A percentile compares a stretch with the other conserved stretches of the same genome.
These are phyloP conservation scores for Metschnikowia baotianmanensis DNA, from an alignment of 805 yeast species.

Conservation along the genomic window DNA sequence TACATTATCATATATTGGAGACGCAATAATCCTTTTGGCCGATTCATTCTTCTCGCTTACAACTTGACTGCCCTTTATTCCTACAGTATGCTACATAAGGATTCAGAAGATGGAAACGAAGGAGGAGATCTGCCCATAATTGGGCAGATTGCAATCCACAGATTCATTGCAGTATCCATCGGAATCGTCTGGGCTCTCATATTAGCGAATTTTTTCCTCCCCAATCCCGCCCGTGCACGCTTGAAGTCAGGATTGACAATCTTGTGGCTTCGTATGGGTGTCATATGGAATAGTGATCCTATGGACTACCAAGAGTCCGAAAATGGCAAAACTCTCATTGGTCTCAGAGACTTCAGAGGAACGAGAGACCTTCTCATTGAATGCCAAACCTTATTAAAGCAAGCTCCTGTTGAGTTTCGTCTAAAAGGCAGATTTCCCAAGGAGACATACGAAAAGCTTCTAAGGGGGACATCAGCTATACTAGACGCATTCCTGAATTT, in stretches of 20 bases:
- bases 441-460: slow-evolving; percentile 46
- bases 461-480: slow-evolving; percentile 58
- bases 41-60: slow-evolving; percentile 71
- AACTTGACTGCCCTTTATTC: slow-evolving; percentile 77
- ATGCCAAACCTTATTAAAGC: slow-evolving; percentile 56
- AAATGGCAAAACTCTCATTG: slow-evolving; percentile 28
- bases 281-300: slow-evolving; percentile 78
- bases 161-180: slow-evolving; percentile 66
- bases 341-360: slow-evolving; percentile 45
- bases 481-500: slow-evolving; percentile 75
- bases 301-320: slow-evolving; percentile 39
- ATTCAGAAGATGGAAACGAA: slow-evolving; percentile 58
- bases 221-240: slow-evolving; percentile 72
- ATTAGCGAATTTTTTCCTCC: slow-evolving; percentile 64
- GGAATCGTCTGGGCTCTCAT: slow-evolving; percentile 78
- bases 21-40: slow-evolving; percentile 58
- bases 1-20: slow-evolving; percentile 69
- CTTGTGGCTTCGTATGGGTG: slow-evolving; percentile 78
- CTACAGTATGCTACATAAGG: slow-evolving; percentile 61
- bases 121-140: slow-evolving; percentile 70
- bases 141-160: slow-evolving; percentile 71
- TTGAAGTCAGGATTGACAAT: slow-evolving; percentile 62
- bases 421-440: slow-evolving; percentile 71
- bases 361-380: slow-evolving; percentile 57
- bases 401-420: slow-evolving; percentile 74